Conservation (phyloP, 805 yeast genomes). For the Saccharomycopsis olivae region DNA sequence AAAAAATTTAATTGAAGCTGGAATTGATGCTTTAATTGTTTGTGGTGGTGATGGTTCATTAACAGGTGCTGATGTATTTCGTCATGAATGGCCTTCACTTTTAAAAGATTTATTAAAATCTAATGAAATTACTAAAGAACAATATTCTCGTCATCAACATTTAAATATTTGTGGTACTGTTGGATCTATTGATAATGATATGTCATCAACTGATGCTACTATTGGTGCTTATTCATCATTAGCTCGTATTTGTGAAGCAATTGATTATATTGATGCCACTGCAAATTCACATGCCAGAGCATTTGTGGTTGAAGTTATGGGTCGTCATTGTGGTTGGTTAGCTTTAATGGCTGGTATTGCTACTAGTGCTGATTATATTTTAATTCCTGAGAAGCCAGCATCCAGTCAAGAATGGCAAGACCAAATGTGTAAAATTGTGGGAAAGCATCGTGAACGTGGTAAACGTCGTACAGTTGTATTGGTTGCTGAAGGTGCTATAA, state of each 20-base stretch:
- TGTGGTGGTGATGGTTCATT: conserved; percentile 82
- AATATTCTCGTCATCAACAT: conserved; percentile 38
- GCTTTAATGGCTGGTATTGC: conserved; percentile 75
- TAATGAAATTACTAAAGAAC: conserved; percentile 35
- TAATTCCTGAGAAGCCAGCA: conserved; percentile 75
- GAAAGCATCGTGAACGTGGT: conserved; percentile 59
- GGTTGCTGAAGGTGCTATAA: conserved; percentile 80
- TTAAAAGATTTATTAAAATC: conserved; percentile 42
- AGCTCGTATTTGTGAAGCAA: conserved; percentile 62
- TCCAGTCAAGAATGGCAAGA: conserved; percentile 52
- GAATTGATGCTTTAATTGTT: conserved; percentile 69
- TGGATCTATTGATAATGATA: conserved; percentile 78
- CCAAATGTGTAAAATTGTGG: conserved; percentile 52
- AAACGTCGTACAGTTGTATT: conserved; percentile 70
- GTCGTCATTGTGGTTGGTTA: conserved; percentile 85
- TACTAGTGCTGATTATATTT: conserved; percentile 70
- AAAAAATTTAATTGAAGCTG: conserved; percentile 53
- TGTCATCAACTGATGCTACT: conserved; percentile 77
- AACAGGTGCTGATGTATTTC: conserved; percentile 72
- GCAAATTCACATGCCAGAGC: conserved; percentile 79
- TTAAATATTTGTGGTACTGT: conserved; percentile 67
- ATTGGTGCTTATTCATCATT: conserved; percentile 75
- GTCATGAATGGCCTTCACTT: conserved; percentile 70
- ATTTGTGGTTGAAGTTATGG: conserved; percentile 81
- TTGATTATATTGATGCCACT: conserved; percentile 77